A percentile compares a stretch with the other conserved stretches of the same genome.
Conservation (phyloP, 805 yeast genomes). For the Metschnikowia proteae region DNA sequence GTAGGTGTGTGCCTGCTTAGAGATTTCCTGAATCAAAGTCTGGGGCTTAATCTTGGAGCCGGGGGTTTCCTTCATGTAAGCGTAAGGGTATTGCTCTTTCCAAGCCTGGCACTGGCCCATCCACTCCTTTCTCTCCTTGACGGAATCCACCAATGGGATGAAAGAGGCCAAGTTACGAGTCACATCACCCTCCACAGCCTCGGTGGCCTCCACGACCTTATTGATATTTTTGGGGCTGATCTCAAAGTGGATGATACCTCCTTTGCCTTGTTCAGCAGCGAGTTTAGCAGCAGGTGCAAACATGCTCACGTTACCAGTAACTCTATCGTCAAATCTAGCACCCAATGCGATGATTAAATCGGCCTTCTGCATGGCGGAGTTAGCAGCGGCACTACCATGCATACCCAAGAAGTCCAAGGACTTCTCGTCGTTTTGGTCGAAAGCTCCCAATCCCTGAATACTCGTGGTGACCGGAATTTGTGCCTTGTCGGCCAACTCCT, state of each 20-base stretch:
- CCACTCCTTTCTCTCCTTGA: conserved; percentile 76
- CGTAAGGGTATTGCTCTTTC: conserved; percentile 84
- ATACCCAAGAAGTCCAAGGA: conserved; percentile 95
- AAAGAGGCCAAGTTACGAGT: conserved; percentile 69
- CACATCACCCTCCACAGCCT: conserved; percentile 96
- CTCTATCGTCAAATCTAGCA: conserved; percentile 98
- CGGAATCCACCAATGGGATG: conserved; percentile 64
- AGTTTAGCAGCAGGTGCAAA: conserved; percentile 92
- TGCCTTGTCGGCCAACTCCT: conserved; percentile 86
- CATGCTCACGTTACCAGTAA: conserved; percentile 77
- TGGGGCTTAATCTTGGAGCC: conserved; percentile 87
- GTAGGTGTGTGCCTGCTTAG: conserved; percentile 60
- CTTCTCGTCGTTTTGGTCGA: conserved; percentile 86
- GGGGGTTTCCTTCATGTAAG: conserved; percentile 75
- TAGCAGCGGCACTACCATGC: conserved; percentile 97
- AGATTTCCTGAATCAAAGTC: conserved; percentile 76
- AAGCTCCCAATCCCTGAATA: conserved; percentile 89
- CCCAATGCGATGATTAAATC: conserved; percentile 93
- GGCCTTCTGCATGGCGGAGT: conserved; percentile 88
- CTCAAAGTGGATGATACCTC: conserved; percentile 97
- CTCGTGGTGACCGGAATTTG: conserved; percentile 95
- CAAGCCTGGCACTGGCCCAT: conserved; percentile 66
- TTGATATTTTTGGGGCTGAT: conserved; percentile 95
- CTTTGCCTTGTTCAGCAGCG: conserved; percentile 84
- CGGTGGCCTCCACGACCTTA: conserved; percentile 94